Evolutionary conservation across 2,329 filamentous ascomycete species (phyloP).

Genomic region (Fusarium sp.): DNA sequence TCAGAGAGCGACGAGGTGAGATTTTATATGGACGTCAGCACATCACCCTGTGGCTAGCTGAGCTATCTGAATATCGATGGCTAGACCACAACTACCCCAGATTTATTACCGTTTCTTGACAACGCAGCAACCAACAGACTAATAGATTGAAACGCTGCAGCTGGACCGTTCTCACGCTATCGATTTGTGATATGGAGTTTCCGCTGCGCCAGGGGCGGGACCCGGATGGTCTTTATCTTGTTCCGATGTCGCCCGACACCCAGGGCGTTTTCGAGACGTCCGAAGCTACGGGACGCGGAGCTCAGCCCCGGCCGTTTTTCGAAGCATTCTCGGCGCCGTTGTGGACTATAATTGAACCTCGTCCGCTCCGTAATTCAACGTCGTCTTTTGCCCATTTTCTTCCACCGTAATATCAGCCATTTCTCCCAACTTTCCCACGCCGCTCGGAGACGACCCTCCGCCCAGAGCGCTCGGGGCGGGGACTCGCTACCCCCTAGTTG

Average conservation of each 20-base stretch:
- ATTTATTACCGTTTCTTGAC: background rate
- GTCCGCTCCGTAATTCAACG: conserved; percentile 16
- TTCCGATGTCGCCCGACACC: conserved; percentile 40
- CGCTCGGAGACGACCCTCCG: conserved; percentile 20
- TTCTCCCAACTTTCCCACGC: background rate
- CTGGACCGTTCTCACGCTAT: background rate
- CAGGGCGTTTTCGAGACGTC: conserved; percentile 10
- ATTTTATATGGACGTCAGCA: background rate
- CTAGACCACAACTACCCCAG: background rate
- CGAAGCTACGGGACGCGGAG: conserved; percentile 17
- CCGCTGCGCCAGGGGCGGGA: conserved; percentile 1
- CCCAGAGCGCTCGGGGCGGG: conserved; percentile 6
- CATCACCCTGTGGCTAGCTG: conserved; percentile 13
- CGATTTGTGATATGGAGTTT: conserved; percentile 11
- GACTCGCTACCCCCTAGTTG: conserved; percentile 11
- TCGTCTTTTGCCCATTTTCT: background rate
- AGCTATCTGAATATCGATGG: background rate
- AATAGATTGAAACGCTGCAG: conserved; percentile 15
- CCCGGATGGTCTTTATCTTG: conserved; percentile 1
- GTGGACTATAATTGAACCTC: conserved; percentile 37
- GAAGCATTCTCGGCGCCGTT: conserved; percentile 16
- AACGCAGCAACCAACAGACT: conserved; percentile 16
- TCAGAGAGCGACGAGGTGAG: background rate
- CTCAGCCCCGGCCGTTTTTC: conserved; percentile 27
- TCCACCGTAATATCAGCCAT: background rate